phyloP scores from a whole-genome alignment of 305 asterid species.

The Fraxinus albicans region DNA sequence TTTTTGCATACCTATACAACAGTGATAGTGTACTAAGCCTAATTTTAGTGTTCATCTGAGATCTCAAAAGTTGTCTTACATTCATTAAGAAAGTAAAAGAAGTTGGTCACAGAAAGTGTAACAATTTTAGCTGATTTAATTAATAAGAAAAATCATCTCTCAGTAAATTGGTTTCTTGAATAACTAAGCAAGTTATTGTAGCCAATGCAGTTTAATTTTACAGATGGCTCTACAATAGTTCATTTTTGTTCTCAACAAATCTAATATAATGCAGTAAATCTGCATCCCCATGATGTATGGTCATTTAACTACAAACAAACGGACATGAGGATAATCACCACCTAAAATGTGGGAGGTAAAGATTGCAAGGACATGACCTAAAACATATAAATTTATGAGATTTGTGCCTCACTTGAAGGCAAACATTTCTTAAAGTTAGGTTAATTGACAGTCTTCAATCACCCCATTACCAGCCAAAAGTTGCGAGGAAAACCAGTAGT shows the following conservation, averaged over 20 bases:
- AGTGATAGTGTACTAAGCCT: neutral
- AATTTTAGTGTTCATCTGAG: neutral
- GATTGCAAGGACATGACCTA: neutral
- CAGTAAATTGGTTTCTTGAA: neutral
- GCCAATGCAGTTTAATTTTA: neutral
- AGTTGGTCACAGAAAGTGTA: neutral
- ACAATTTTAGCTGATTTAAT: neutral
- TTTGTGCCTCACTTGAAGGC: neutral
- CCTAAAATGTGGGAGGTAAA: slow-evolving; percentile 8
- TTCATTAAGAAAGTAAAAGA: neutral
- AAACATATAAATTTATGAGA: neutral
- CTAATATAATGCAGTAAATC: neutral
- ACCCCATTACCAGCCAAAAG: slow-evolving; percentile 2
- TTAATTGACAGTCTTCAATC: neutral
- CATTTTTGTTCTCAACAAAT: neutral
- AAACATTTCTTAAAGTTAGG: neutral
- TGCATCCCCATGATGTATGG: neutral
- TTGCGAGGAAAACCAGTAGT: neutral
- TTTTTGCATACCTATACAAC: neutral
- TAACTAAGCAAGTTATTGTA: neutral
- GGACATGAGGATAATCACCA: neutral
- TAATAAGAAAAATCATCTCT: neutral
- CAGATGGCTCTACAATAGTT: neutral
- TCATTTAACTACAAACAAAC: neutral
- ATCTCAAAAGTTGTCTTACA: neutral